Evolutionary conservation across 2,329 filamentous ascomycete species (phyloP).

Genomic region (Cladosporium velox): DNA sequence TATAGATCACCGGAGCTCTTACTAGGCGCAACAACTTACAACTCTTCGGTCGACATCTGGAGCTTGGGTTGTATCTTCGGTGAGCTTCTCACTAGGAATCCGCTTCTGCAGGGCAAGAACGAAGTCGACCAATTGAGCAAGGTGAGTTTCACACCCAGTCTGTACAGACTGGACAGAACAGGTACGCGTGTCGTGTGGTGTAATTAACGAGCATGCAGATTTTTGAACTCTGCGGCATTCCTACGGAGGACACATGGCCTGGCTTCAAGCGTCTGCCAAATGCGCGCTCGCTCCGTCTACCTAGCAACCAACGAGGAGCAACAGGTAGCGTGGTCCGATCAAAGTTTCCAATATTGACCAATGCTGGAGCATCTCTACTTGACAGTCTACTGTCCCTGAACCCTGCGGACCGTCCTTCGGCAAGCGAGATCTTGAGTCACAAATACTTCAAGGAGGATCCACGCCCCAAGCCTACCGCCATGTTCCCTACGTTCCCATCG

Average conservation of each 20-base stretch:
- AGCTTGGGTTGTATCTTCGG: conserved; percentile 94
- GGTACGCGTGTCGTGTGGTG: conserved; percentile 24
- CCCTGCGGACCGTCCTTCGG: conserved; percentile 69
- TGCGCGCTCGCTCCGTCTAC: conserved; percentile 73
- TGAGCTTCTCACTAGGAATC: conserved; percentile 81
- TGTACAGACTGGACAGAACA: conserved; percentile 32
- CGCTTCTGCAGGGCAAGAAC: conserved; percentile 83
- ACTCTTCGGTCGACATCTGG: conserved; percentile 85
- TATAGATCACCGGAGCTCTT: conserved; percentile 91
- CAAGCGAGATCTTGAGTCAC: conserved; percentile 73
- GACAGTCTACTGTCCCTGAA: conserved; percentile 71
- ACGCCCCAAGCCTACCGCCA: conserved; percentile 80
- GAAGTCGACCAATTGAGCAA: conserved; percentile 87
- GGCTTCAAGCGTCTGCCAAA: conserved; percentile 85
- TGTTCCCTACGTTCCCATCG: conserved; percentile 97
- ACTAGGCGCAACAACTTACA: conserved; percentile 76
- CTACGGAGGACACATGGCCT: conserved; percentile 81
- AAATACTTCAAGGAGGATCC: conserved; percentile 88
- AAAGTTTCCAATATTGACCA: conserved; percentile 78
- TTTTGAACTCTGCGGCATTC: conserved; percentile 85
- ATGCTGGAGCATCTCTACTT: conserved; percentile 71
- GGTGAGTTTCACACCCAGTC: conserved; percentile 41
- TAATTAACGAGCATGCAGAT: conserved; percentile 53
- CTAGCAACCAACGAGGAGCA: conserved; percentile 48
- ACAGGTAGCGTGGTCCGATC: conserved; percentile 62